Percentiles rank a stretch among this genome's conserved stretches.
These are phyloP conservation scores for Polytrichum commune DNA, from an alignment of 225 moss, liverwort and hornwort genomes.

Conservation along the genomic window DNA sequence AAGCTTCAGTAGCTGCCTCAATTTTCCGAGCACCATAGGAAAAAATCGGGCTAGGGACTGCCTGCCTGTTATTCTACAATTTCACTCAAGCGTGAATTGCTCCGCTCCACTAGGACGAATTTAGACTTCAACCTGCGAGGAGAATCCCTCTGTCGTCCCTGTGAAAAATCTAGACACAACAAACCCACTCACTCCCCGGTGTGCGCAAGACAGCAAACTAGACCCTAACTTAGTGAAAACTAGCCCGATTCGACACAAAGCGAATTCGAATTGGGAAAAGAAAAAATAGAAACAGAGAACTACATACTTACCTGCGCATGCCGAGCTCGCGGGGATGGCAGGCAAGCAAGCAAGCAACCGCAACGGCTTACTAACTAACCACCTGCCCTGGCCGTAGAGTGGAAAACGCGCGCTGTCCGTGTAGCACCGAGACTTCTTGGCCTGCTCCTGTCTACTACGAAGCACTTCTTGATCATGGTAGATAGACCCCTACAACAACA, in stretches of 20 bases:
- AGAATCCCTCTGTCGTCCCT: no score
- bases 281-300: background rate
- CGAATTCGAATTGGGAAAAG: background rate
- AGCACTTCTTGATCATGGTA: background rate
- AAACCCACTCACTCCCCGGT: background rate
- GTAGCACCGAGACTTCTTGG: background rate
- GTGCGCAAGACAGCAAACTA: background rate
- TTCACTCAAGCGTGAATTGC: no score
- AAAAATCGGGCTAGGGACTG: background rate
- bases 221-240: background rate
- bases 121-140: no score
- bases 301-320: slow-evolving; percentile 9
- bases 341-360: background rate
- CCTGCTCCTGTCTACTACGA: background rate
- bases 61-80: no score
- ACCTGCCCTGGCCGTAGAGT: background rate
- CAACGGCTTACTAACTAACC: slow-evolving; percentile 1
- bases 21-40: background rate
- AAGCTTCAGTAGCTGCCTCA: background rate
- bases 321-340: background rate
- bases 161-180: no score
- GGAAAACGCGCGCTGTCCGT: background rate
- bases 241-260: background rate
- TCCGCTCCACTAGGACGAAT: no score
- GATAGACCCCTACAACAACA: no score